Conservation (phyloP, 768 basidiomycete genomes). For the Botryobasidium botryosum region DNA sequence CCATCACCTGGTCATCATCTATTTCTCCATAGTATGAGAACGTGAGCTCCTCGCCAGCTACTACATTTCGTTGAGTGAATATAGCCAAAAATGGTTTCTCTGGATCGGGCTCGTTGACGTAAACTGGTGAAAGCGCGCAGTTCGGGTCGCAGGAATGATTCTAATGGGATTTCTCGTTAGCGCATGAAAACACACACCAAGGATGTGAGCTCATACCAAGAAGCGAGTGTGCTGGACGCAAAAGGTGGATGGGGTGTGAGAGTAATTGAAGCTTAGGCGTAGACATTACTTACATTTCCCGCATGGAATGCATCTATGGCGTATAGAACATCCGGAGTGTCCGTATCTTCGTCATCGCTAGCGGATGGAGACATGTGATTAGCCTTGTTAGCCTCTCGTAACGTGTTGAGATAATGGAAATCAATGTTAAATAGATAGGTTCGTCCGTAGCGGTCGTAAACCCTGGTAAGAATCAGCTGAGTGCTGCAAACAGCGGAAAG, state of each 20-base stretch:
- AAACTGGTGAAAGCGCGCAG: conserved; percentile 47
- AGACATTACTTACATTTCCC: conserved; percentile 45
- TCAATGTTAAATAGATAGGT: conserved; percentile 78
- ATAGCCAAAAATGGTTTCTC: conserved; percentile 51
- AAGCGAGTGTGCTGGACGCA: conserved; percentile 69
- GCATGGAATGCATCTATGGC: conserved; percentile 78
- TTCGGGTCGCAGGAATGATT: conserved; percentile 92
- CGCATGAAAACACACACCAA: not conserved
- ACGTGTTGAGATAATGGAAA: conserved; percentile 43
- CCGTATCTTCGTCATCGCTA: conserved; percentile 12
- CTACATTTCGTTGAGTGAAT: conserved; percentile 49
- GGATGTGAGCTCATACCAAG: conserved; percentile 32
- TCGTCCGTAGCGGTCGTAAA: conserved; percentile 55
- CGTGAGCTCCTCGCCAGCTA: conserved; percentile 50
- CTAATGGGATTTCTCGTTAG: conserved; percentile 23
- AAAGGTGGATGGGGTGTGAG: not conserved
- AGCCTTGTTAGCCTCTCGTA: conserved; percentile 12
- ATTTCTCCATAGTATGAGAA: conserved; percentile 55
- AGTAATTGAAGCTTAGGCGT: not conserved
- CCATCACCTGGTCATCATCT: too few species aligned
- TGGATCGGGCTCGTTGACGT: conserved; percentile 61
- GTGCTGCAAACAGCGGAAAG: not conserved
- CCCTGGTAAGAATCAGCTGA: conserved; percentile 23
- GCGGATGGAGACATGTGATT: conserved; percentile 5
- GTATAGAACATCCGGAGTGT: conserved; percentile 24